phyloP scores from a whole-genome alignment of 2,329 filamentous ascomycete species.

The Trichoderma harzianum region DNA sequence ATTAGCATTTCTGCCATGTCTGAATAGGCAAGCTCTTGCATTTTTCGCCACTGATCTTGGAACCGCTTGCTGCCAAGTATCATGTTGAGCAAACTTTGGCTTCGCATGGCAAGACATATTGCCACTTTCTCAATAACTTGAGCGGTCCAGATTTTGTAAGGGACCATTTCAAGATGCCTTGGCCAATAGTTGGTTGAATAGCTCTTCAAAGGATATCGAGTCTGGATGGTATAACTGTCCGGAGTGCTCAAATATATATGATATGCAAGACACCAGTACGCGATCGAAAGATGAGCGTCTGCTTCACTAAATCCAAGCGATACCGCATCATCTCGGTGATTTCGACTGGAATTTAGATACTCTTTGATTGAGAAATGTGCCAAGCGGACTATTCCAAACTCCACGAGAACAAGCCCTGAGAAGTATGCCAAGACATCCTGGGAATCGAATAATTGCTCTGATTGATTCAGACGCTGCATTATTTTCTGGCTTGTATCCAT shows the following conservation, averaged over 20 bases:
- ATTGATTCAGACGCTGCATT: neutral
- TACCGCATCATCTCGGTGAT: neutral
- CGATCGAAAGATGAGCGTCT: conserved; percentile 7
- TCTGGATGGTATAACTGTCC: neutral
- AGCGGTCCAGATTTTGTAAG: neutral
- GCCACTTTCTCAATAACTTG: neutral
- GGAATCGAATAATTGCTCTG: neutral
- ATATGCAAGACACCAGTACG: neutral
- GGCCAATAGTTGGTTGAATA: neutral
- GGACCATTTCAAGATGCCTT: neutral
- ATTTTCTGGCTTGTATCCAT: neutral
- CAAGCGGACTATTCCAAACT: neutral
- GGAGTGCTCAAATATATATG: neutral
- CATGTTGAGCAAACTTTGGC: neutral
- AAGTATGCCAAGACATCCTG: conserved; percentile 1
- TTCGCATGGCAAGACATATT: neutral
- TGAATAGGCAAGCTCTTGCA: neutral
- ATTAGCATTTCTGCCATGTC: neutral
- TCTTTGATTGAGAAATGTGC: conserved; percentile 16
- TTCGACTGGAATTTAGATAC: conserved; percentile 1
- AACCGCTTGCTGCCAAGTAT: neutral
- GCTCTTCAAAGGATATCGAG: neutral
- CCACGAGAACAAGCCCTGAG: neutral
- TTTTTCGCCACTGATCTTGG: neutral
- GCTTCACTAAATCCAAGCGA: neutral